Base-by-base conservation (phyloP, 441 rosid genomes). In the Populus hybrid region DNA sequence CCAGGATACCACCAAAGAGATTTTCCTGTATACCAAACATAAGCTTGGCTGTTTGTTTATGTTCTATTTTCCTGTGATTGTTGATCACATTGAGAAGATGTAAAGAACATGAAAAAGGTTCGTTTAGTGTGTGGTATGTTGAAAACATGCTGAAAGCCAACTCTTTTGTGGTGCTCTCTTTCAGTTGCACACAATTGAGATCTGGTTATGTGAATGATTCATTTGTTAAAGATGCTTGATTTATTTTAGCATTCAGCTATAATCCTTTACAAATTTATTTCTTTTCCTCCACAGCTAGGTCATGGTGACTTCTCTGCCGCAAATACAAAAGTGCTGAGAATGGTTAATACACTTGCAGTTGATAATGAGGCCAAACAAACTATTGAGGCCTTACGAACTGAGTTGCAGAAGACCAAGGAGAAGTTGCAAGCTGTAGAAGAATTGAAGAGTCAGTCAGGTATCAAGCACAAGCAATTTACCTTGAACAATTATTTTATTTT, bases 301-400 rank as follows among this genome's bases (percentile, higher is more conserved):
- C 99, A 94, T 86, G 99, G 99, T 75, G 98, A 96, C 84, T 96
- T 81, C 82, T 93, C 98, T 78, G 85, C 95, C 67, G 84, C 93
- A 80, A 94, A 81, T 83, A 94, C 99, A 70, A 93, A 90, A 84
- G 98, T 96, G 66, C 77, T 93, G 86, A 89, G 97, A 53, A 93
- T 96, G 97, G 95, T 96, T 71, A 96, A 96, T 86, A 94, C 96
- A 74, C 98, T 94, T 82, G 90, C 88, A 59, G 93, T 96, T 59
- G 99, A 92, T 84, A 84, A 85, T 83, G 99, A 96, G 81, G 97
- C 98, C 83, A 96, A 94, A 84, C 95, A 93, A 88, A 94, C 97
- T 42, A 96, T 96, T 59, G 97, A 96, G 84, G 98, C 97, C 72
- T 89, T 94, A 75, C 93, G 85, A 78, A 82, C 89, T 73, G 99